phyloP scores from a whole-genome alignment of 805 yeast genomes.

The Zygoascus flipseniorum region DNA sequence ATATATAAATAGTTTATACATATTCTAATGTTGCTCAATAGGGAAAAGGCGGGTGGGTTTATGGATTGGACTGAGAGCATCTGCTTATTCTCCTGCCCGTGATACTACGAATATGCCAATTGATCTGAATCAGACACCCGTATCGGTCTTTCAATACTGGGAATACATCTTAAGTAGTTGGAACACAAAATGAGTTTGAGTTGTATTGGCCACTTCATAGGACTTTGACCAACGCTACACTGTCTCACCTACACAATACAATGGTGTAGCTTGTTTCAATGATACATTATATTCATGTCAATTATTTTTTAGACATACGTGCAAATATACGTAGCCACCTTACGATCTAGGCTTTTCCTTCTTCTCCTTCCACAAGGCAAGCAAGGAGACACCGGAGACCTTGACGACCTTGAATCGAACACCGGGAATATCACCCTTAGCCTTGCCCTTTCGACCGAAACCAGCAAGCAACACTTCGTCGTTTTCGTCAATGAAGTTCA shows the following conservation, averaged over 20 bases:
- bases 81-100: too few relatives aligned
- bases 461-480: constrained; percentile 99
- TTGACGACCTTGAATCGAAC: constrained; percentile 99
- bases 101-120: too few relatives aligned
- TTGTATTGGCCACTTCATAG: too few relatives aligned
- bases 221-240: neutral
- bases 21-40: neutral
- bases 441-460: constrained; percentile 99
- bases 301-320: neutral
- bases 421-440: constrained; percentile 99
- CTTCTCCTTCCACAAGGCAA: constrained; percentile 99
- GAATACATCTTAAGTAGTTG: too few relatives aligned
- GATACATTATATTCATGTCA: neutral
- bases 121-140: too few relatives aligned
- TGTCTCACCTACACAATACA: neutral
- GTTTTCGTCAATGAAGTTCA: constrained; percentile 99
- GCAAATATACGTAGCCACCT: constrained; percentile 16
- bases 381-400: constrained; percentile 99
- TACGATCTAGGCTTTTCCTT: constrained; percentile 99
- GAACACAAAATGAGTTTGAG: too few relatives aligned
- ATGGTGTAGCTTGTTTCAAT: neutral
- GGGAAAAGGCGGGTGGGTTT: too few relatives aligned
- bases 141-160: too few relatives aligned
- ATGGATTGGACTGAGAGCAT: too few relatives aligned
- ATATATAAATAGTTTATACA: neutral